Base-by-base conservation (phyloP, 169 alveolate genomes). In the Plasmodium gonderi region DNA sequence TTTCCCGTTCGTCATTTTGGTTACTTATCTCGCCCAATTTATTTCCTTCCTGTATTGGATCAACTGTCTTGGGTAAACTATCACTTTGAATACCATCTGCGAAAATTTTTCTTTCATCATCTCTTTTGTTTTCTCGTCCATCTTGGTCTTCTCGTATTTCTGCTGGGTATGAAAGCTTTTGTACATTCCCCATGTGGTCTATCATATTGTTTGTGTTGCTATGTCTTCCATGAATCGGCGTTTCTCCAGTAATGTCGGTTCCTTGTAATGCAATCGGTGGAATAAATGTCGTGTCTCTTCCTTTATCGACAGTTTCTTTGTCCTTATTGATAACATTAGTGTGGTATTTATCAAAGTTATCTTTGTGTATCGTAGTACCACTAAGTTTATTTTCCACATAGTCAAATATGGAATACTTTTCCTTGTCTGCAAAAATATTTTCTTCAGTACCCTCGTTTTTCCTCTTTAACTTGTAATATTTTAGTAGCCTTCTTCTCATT, bases 361-460 rank as follows among this genome's bases (percentile, higher is more conserved):
- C 72, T 23, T 14, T n/a, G 38, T 14, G n/a, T n/a, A n/a, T 54
- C 2, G 14, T 8, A 6, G 2, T 14, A 9, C 78, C 75, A 4
- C 36, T 85, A 6, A 90, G 8, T 14, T 90, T 78, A 12, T 79
- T 44, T 68, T 90, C 94, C 33, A 90, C 72, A 45, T 90, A 90
- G 42, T 90, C 94, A 68, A 90, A 90, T 14, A 90, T 44, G 8
- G 94, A 90, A 23, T 77, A 78, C 72, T 90, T 76, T 23, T 17
- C 20, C 42, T 77, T 65, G 31, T 76, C 49, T n/a, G 44, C 49
- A 38, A 90, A 90, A 64, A 90, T 51, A 31, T 90, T 54, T 40
- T 90, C 94, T 69, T 90, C 90, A 1, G 36, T 77, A 17, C 82
- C 94, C 72, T 90, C 94, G 54, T 78, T 90, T 90, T 77, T 90